phyloP scores from a whole-genome alignment of 2,329 filamentous ascomycete genomes.

The Aspergillus sp. region DNA sequence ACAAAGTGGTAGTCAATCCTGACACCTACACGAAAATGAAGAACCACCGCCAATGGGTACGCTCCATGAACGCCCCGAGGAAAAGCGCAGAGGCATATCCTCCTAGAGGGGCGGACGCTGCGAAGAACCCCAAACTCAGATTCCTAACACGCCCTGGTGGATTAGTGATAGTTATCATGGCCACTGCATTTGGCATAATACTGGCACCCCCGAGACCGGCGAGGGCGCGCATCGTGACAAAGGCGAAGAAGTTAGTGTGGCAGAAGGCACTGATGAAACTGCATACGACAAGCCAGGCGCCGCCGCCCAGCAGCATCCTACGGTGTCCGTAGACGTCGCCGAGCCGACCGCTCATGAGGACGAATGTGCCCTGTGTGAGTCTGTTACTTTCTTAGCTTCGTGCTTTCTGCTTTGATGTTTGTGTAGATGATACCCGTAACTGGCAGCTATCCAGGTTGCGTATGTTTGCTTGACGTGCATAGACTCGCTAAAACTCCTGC shows the following conservation, averaged over 20 bases:
- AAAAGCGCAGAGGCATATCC: conserved; percentile 46
- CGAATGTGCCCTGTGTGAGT: conserved; percentile 57
- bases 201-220: conserved; percentile 53
- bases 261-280: conserved; percentile 53
- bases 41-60: conserved; percentile 42
- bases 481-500: conserved; percentile 20
- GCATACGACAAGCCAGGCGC: conserved; percentile 57
- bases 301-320: conserved; percentile 54
- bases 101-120: conserved; percentile 49
- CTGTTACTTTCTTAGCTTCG: conserved; percentile 24
- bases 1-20: too few species aligned
- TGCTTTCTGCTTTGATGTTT: not conserved
- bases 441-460: conserved; percentile 28
- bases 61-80: conserved; percentile 39
- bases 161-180: conserved; percentile 50
- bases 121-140: conserved; percentile 49
- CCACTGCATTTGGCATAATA: conserved; percentile 55
- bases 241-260: conserved; percentile 39
- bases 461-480: conserved; percentile 21
- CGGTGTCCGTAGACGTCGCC: conserved; percentile 61
- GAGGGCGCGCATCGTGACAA: conserved; percentile 48
- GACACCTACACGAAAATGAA: conserved; percentile 40
- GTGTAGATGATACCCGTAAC: conserved; percentile 22
- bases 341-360: conserved; percentile 57
- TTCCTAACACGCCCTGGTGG: conserved; percentile 50